phyloP scores from a whole-genome alignment of 2,329 filamentous ascomycete species.

The Aureobasidium vineae region DNA sequence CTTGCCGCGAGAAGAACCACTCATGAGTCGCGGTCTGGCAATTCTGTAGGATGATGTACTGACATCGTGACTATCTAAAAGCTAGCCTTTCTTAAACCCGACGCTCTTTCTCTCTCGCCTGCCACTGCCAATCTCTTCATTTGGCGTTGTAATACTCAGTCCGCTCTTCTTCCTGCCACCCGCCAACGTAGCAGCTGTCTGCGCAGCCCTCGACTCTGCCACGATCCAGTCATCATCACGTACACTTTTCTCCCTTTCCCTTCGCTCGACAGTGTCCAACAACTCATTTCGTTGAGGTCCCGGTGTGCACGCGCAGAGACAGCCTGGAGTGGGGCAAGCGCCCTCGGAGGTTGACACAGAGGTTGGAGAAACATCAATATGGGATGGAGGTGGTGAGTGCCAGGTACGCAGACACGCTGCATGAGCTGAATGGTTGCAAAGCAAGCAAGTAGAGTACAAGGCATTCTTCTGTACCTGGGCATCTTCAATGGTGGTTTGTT shows the following conservation, averaged over 20 bases:
- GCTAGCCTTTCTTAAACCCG: not conserved
- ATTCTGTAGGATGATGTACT: no score
- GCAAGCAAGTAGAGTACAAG: conserved; percentile 58
- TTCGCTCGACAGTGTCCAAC: conserved; percentile 3
- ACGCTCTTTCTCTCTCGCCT: conserved; percentile 37
- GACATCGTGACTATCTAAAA: not conserved
- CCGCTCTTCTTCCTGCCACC: conserved; percentile 15
- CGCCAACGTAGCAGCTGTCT: conserved; percentile 6
- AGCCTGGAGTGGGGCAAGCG: conserved; percentile 16
- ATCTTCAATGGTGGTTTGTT: not conserved
- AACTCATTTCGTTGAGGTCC: conserved; percentile 14
- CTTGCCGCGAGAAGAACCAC: conserved; percentile 56
- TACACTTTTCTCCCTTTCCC: conserved; percentile 13
- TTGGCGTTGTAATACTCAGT: not conserved
- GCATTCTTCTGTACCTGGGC: conserved; percentile 32
- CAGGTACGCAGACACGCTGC: conserved; percentile 57
- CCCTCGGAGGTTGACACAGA: conserved; percentile 10
- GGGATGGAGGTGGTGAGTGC: conserved; percentile 41
- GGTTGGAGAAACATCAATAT: not conserved
- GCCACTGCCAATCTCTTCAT: conserved; percentile 32
- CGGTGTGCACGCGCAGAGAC: conserved; percentile 24
- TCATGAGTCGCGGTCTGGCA: conserved; percentile 52
- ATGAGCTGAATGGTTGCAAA: conserved; percentile 62
- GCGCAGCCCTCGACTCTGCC: conserved; percentile 17
- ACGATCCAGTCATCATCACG: conserved; percentile 20